Base-by-base conservation (phyloP, 495 filamentous ascomycete genomes). In the Penicillium atrosanguineum region DNA sequence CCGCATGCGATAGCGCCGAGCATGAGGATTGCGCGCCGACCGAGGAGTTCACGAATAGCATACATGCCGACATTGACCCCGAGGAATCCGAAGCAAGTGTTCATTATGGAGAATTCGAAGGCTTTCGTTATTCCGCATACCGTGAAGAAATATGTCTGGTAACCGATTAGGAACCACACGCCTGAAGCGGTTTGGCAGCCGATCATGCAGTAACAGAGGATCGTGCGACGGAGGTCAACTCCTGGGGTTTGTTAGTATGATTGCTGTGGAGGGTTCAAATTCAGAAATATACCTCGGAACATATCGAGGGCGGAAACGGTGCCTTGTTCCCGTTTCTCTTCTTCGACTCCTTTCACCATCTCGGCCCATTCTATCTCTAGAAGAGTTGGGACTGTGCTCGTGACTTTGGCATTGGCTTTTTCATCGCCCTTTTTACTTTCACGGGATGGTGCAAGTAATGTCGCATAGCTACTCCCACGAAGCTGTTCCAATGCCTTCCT, bases 141-240 rank as follows among this genome's bases (percentile, higher is more conserved):
- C 53, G 77, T 73, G 62, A 84, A 83, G 70, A 85, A 86, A 63
- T 85, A 86, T 6, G 83, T 82, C 39, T 81, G 79, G 61, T 83
- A 86, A 0, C 79, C 79, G 46, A 85, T 84, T 55, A 84, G 77
- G 60, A 80, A 85, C 79, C 83, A 84, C 12, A 77, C 73, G 3
- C 82, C 83, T 0, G 76, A 79, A 0, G 81, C 80, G 6, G 81
- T 81, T 53, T 84, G 82, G 19, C 56, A 59, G 38, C 47, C 56
- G 29, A 59, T 55, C 38, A 59, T 59, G 38, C 51, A 41, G 29
- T 59, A 55, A 29, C 51, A 59, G 11, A 55, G 52, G 4, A 58
- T 48, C 18, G 55, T 58, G 23, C 55, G 55, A 19, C 55, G 55
- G 21, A 58, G 55, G 18, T 58, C 55, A 11, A 48, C 40, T 11